These are phyloP conservation scores for Aspergillus indologenus DNA, from an alignment of 495 filamentous ascomycete species.

Conservation along the genomic window DNA sequence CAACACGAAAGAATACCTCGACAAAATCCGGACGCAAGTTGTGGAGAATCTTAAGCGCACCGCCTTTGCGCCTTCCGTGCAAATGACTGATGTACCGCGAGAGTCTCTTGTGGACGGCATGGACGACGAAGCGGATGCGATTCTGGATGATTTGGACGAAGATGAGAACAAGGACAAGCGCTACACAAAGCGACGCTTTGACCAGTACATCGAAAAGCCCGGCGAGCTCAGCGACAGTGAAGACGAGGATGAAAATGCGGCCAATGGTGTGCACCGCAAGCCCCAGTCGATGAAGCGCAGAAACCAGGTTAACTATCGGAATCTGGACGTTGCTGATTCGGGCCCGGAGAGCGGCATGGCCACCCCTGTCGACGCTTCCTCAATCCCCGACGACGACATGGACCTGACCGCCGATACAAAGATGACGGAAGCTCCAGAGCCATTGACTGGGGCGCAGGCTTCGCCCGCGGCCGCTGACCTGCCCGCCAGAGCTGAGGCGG, in stretches of 20 bases:
- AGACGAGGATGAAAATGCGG: slow-evolving; percentile 77
- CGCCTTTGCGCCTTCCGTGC: slow-evolving; percentile 83
- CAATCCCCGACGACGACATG: slow-evolving; percentile 48
- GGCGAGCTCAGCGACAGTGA: slow-evolving; percentile 83
- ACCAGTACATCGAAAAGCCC: slow-evolving; percentile 67
- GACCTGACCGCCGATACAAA: slow-evolving; percentile 48
- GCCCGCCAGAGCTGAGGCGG: slow-evolving; percentile 38
- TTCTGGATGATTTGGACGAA: slow-evolving; percentile 83
- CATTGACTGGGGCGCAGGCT: slow-evolving; percentile 28
- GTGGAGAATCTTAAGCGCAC: slow-evolving; percentile 92
- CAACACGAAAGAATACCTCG: slow-evolving; percentile 88
- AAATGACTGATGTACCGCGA: slow-evolving; percentile 92
- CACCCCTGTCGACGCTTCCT: slow-evolving; percentile 50
- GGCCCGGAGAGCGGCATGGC: slow-evolving; percentile 61
- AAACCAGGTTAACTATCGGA: slow-evolving; percentile 70
- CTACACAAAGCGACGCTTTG: slow-evolving; percentile 78
- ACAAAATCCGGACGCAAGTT: slow-evolving; percentile 90
- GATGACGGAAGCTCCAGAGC: slow-evolving; percentile 48
- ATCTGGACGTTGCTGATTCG: slow-evolving; percentile 61
- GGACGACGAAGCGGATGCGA: slow-evolving; percentile 83
- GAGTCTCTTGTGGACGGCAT: slow-evolving; percentile 62
- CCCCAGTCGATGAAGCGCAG: slow-evolving; percentile 56
- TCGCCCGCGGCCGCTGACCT: slow-evolving; percentile 24
- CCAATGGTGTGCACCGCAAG: slow-evolving; percentile 67
- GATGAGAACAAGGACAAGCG: slow-evolving; percentile 86